phyloP scores from a whole-genome alignment of 1,139 yeast genomes.

The Geotrichum histeridarum region DNA sequence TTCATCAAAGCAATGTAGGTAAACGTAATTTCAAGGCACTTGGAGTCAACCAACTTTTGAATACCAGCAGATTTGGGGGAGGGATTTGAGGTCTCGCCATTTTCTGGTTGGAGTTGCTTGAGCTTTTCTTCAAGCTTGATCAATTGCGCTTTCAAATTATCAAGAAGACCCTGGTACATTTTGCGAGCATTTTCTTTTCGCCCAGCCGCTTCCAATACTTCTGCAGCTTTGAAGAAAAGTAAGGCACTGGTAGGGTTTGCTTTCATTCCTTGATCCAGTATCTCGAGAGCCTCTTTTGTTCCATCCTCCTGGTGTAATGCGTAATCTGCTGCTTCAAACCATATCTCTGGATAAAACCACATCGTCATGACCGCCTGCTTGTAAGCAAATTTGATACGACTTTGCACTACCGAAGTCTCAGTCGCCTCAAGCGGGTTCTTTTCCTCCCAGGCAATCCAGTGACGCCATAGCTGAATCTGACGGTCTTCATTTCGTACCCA shows the following conservation, averaged over 20 bases:
- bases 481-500: constrained; percentile 40
- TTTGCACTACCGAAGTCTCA: constrained; percentile 45
- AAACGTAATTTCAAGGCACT: constrained; percentile 33
- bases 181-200: constrained; percentile 50
- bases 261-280: constrained; percentile 52
- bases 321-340: constrained; percentile 65
- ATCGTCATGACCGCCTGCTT: constrained; percentile 62
- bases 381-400: constrained; percentile 68
- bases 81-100: constrained; percentile 7
- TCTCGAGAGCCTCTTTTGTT: constrained; percentile 36
- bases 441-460: constrained; percentile 78
- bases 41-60: constrained; percentile 20
- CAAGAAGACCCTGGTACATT: constrained; percentile 49
- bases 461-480: constrained; percentile 51
- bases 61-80: constrained; percentile 15
- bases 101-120: constrained; percentile 14
- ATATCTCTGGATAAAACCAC: constrained; percentile 73
- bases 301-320: constrained; percentile 28
- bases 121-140: constrained; percentile 25
- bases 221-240: constrained; percentile 63
- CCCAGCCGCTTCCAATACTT: constrained; percentile 58
- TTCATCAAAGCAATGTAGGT: constrained; percentile 38
- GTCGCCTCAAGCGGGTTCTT: constrained; percentile 55
- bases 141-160: constrained; percentile 31
- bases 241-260: constrained; percentile 72